These are phyloP conservation scores for Hypoxylon sp. DNA, from an alignment of 2,329 filamentous ascomycete genomes.

Conservation along the genomic window DNA sequence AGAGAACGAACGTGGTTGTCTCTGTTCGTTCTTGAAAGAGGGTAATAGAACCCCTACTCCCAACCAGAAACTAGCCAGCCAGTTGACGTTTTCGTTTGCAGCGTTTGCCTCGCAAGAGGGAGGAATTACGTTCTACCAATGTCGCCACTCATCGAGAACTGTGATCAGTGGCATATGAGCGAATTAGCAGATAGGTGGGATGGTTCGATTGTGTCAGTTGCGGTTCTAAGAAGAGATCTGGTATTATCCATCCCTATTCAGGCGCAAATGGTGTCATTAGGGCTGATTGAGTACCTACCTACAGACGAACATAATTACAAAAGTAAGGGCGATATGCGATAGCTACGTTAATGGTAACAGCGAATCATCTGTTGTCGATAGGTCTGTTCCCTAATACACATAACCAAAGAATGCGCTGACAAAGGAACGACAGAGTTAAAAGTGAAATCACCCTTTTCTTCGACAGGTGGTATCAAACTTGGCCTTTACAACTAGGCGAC, in stretches of 20 bases:
- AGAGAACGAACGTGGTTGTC: constrained; percentile 80
- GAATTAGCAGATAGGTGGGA: constrained; percentile 76
- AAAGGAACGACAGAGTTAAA: constrained; percentile 48
- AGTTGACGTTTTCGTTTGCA: constrained; percentile 49
- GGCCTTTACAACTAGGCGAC: constrained; percentile 65
- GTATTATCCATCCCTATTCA: constrained; percentile 57
- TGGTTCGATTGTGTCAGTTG: constrained; percentile 79
- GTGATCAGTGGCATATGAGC: constrained; percentile 78
- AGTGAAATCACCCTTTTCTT: constrained; percentile 55
- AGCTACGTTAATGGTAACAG: constrained; percentile 65
- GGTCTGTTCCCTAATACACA: constrained; percentile 55
- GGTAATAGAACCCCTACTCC: constrained; percentile 57
- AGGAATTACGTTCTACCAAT: constrained; percentile 78
- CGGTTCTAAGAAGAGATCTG: constrained; percentile 76
- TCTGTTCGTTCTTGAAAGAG: constrained; percentile 79
- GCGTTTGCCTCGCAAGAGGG: constrained; percentile 78
- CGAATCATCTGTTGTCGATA: constrained; percentile 68
- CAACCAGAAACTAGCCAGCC: not conserved
- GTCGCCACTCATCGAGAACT: constrained; percentile 75
- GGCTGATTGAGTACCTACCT: constrained; percentile 3
- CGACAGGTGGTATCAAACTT: constrained; percentile 60
- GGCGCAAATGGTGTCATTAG: not conserved
- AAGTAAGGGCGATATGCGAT: constrained; percentile 73
- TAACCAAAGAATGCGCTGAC: constrained; percentile 1
- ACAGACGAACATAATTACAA: constrained; percentile 69